These are phyloP conservation scores for Neonectria faginata DNA, from an alignment of 2,329 filamentous ascomycete genomes.

Conservation along the genomic window DNA sequence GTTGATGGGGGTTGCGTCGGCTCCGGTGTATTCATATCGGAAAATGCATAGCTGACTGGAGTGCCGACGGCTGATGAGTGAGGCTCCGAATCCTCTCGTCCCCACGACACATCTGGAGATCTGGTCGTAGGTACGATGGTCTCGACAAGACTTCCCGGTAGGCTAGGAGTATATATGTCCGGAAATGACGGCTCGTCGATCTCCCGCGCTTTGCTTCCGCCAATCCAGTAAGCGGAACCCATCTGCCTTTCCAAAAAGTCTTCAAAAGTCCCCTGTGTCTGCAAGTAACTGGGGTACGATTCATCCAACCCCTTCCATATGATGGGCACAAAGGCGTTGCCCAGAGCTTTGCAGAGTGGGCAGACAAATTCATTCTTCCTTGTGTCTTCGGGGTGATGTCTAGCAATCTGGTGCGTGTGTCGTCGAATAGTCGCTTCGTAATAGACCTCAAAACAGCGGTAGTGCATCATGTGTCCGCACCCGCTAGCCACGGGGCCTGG, in stretches of 20 bases:
- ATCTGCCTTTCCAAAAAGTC: constrained; percentile 75
- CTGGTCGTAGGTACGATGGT: constrained; percentile 52
- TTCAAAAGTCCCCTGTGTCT: constrained; percentile 70
- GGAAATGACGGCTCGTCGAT: constrained; percentile 47
- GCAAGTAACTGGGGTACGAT: constrained; percentile 79
- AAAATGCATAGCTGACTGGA: constrained; percentile 58
- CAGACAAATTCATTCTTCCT: constrained; percentile 91
- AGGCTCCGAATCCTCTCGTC: constrained; percentile 49
- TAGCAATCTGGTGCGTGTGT: constrained; percentile 91
- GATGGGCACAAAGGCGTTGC: constrained; percentile 94
- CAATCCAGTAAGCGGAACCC: constrained; percentile 55
- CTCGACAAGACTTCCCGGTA: constrained; percentile 54
- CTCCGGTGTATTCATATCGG: constrained; percentile 48
- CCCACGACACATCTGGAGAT: constrained; percentile 57
- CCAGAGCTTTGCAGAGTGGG: constrained; percentile 94
- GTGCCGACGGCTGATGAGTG: constrained; percentile 52
- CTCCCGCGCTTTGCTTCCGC: constrained; percentile 54
- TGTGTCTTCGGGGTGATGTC: constrained; percentile 89
- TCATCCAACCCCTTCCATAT: constrained; percentile 95
- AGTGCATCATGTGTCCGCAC: constrained; percentile 99
- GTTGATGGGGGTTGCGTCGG: constrained; percentile 31
- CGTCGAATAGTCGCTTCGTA: constrained; percentile 84
- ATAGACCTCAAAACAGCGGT: constrained; percentile 92
- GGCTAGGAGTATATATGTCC: constrained; percentile 51
- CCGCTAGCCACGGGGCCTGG: constrained; percentile 87